phyloP scores from a whole-genome alignment of 2,329 filamentous ascomycete genomes.

The Penicillium sp. region DNA sequence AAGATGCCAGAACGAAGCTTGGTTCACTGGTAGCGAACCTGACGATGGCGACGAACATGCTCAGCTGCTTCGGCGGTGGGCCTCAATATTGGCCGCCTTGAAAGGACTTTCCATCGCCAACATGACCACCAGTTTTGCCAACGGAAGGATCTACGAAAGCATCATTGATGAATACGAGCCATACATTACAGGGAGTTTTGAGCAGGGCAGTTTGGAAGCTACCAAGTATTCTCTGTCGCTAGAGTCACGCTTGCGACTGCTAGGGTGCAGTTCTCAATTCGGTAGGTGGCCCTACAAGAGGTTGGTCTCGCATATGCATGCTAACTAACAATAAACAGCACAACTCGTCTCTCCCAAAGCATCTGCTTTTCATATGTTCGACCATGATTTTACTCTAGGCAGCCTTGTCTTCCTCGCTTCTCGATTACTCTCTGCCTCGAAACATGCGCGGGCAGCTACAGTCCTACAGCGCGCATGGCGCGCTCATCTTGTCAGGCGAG shows the following conservation, averaged over 20 bases:
- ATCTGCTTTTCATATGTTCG: conserved; percentile 50
- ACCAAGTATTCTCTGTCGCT: conserved; percentile 23
- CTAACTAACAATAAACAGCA: conserved; percentile 39
- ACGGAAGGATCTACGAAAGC: conserved; percentile 57
- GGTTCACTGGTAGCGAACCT: conserved; percentile 26
- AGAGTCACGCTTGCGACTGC: conserved; percentile 37
- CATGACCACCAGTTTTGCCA: conserved; percentile 62
- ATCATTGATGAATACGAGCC: conserved; percentile 63
- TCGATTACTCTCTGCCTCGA: conserved; percentile 57
- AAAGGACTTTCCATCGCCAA: conserved; percentile 56
- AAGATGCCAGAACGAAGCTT: conserved; percentile 21
- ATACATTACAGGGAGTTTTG: conserved; percentile 35
- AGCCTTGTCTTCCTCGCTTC: conserved; percentile 65
- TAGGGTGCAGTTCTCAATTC: conserved; percentile 51
- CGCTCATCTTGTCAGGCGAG: conserved; percentile 22
- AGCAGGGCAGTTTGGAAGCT: neutral
- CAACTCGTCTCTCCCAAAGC: conserved; percentile 44
- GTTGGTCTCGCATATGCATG: neutral
- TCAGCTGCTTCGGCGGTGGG: conserved; percentile 60
- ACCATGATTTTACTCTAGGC: conserved; percentile 59
- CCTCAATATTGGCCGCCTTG: conserved; percentile 53
- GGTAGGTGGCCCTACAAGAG: conserved; percentile 32
- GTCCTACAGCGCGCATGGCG: conserved; percentile 60
- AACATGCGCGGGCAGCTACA: conserved; percentile 54
- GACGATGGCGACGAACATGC: conserved; percentile 36